phyloP scores from a whole-genome alignment of 176 grass and related monocot species.

The Musa acuminata region DNA sequence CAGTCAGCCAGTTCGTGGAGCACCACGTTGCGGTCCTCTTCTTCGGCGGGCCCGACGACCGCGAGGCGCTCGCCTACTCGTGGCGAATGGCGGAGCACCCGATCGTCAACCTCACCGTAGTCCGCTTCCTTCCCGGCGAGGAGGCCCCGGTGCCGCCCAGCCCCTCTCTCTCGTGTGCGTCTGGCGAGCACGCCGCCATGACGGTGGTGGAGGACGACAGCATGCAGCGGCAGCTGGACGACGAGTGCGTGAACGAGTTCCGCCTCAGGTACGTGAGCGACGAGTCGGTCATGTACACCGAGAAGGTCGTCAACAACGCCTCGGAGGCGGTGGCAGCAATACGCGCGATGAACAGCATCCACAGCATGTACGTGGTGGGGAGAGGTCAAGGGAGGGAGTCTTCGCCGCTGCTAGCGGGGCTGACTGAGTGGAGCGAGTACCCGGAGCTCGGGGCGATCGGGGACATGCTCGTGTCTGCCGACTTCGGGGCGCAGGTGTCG shows the following conservation, averaged over 20 bases:
- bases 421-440: constrained; percentile 16
- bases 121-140: constrained; percentile 2
- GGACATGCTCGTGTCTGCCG: constrained; percentile 8
- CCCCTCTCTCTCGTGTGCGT: neutral
- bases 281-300: neutral
- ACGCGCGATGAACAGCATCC: neutral
- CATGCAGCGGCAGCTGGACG: constrained; percentile 9
- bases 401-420: neutral
- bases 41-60: constrained; percentile 22
- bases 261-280: neutral
- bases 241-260: constrained; percentile 10
- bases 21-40: constrained; percentile 32
- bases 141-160: neutral
- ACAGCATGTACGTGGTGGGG: constrained; percentile 15
- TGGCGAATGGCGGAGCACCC: constrained; percentile 12
- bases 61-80: constrained; percentile 16
- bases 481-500: neutral
- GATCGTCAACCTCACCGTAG: neutral
- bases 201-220: neutral
- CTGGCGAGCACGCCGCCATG: neutral
- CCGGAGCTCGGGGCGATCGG: constrained; percentile 11
- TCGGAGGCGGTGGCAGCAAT: constrained; percentile 12
- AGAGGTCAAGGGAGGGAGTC: constrained; percentile 3
- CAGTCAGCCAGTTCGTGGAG: constrained; percentile 7
- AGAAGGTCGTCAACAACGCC: constrained; percentile 5